Evolutionary conservation across 257 asterid species (phyloP).

Genomic region (Fraxinus quadrangulata): DNA sequence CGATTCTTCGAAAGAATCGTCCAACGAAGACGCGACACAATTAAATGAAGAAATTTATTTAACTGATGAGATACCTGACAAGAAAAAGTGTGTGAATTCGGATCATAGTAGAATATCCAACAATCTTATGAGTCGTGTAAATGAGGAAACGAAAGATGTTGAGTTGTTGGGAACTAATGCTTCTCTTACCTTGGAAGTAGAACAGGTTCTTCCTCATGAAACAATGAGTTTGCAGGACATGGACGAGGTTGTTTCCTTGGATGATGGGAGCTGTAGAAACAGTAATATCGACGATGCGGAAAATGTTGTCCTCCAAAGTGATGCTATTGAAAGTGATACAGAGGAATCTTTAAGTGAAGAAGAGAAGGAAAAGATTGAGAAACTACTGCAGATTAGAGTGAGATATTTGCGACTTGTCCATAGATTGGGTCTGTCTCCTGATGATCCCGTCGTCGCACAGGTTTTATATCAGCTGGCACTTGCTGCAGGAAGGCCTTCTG

Average conservation of each 20-base stretch:
- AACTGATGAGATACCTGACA: slow-evolving; percentile 24
- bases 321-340: slow-evolving; percentile 29
- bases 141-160: slow-evolving; percentile 23
- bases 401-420: slow-evolving; percentile 53
- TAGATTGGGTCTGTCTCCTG: slow-evolving; percentile 45
- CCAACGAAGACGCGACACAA: slow-evolving; percentile 21
- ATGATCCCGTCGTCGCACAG: slow-evolving; percentile 49
- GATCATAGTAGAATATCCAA: slow-evolving; percentile 26
- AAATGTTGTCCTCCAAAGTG: slow-evolving; percentile 24
- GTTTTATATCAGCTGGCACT: slow-evolving; percentile 43
- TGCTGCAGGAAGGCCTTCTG: slow-evolving; percentile 39
- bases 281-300: slow-evolving; percentile 23
- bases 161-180: slow-evolving; percentile 10
- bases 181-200: slow-evolving; percentile 27
- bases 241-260: slow-evolving; percentile 18
- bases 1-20: slow-evolving; percentile 18
- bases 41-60: slow-evolving; percentile 36
- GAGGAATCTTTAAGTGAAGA: slow-evolving; percentile 34
- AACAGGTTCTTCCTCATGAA: slow-evolving; percentile 15
- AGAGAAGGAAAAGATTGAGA: slow-evolving; percentile 47
- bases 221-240: background rate
- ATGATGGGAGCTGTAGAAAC: slow-evolving; percentile 16
- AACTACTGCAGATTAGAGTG: slow-evolving; percentile 41
- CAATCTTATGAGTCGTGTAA: slow-evolving; percentile 14
- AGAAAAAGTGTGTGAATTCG: slow-evolving; percentile 29